Evolutionary conservation across 2,329 filamentous ascomycete genomes (phyloP), one percentile per base, ranked within the genome.

Genomic region (Botrytis byssoidea): DNA sequence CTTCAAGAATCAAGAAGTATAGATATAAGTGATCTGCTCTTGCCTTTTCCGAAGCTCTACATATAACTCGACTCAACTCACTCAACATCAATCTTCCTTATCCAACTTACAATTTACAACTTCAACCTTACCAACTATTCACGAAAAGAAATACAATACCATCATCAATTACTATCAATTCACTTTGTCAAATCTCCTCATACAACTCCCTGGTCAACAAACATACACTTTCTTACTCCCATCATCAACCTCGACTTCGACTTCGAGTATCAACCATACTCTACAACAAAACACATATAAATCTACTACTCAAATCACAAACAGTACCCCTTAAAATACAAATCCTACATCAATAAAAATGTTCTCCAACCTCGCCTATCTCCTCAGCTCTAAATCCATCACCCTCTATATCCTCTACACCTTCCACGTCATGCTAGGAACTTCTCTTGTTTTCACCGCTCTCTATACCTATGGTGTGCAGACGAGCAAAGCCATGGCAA

Each of bases 331-430:
- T 6, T n/a, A 2, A 10, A n/a, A 48, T 6, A n/a, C 22, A 59
- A 32, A 1, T 25, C 68, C 40, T 1, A n/a, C 71, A 42, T 14
- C 35, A n/a, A 2, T 9, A 25, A 68, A 61, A 4, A 72, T 72
- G 71, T 55, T 72, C 42, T 42, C 57, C 71, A 69, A 69, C 64
- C 42, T 72, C 55, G 51, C 57, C 64, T 72, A 72, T 64, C 71
- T 72, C 63, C 64, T 72, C 20, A 69, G 42, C 51, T 72, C 71
- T 29, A 67, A 67, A 37, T 72, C 71, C 51, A 60, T 72, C 29
- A 69, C 71, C 42, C 64, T 72, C 64, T 72, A 48, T 51, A 48
- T 72, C 29, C 71, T 72, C 51, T 72, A 72, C 51, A 72, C 42
- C 4, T 32, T 72, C 2, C 71, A 72, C 71, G 71, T 72, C 29